Percentiles rank a stretch among this genome's conserved stretches.
Conservation (phyloP, 345 rosid genomes). For the Boechera retrofracta region DNA sequence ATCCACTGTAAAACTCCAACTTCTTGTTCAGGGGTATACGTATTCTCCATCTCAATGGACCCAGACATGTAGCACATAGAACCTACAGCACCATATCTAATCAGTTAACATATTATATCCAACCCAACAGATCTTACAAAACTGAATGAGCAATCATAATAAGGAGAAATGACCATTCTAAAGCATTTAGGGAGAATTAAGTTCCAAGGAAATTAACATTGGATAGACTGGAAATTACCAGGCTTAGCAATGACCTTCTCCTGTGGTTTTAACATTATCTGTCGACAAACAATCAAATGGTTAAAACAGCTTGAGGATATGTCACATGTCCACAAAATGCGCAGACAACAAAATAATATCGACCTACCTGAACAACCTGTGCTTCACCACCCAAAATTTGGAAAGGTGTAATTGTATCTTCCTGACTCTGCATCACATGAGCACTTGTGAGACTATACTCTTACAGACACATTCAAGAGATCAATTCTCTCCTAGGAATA, state of each 20-base stretch:
- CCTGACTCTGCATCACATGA: slow-evolving; percentile 66
- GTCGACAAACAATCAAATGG: slow-evolving; percentile 27
- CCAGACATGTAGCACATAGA: slow-evolving; percentile 99
- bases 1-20: slow-evolving; percentile 94
- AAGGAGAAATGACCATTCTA: background rate
- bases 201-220: background rate
- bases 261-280: slow-evolving; percentile 96
- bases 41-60: slow-evolving; percentile 86
- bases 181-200: background rate
- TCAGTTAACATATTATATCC: background rate
- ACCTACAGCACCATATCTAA: slow-evolving; percentile 48
- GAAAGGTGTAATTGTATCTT: slow-evolving; percentile 82
- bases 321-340: background rate
- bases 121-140: slow-evolving; percentile 2
- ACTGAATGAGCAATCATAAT: background rate
- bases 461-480: background rate
- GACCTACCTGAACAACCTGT: slow-evolving; percentile 87
- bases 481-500: background rate
- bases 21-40: slow-evolving; percentile 86
- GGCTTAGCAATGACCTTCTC: slow-evolving; percentile 85
- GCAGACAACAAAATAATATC: background rate
- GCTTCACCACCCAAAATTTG: slow-evolving; percentile 99
- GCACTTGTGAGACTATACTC: slow-evolving; percentile 7
- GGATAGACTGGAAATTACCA: slow-evolving; percentile 51
- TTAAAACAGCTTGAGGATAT: background rate